Evolutionary conservation across 116 monocot species (phyloP), one percentile per base, ranked within the genome.

Genomic region (Phalaenopsis hybrid): DNA sequence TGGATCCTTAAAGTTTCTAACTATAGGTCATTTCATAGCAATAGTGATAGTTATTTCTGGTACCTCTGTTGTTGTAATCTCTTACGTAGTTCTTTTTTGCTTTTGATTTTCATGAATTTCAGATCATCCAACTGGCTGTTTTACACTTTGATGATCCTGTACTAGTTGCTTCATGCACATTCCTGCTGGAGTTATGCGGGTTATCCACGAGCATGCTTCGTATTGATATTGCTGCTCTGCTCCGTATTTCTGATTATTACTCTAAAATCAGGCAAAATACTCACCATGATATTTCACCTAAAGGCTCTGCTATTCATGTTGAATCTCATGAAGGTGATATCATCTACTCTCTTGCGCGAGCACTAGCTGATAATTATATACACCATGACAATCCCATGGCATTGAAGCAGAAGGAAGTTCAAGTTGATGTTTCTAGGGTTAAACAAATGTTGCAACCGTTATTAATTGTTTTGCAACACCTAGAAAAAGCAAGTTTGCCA

Each of bases 401-500:
- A 51, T 57, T 78, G 72, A 86, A 84, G 55, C 84, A 89, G 52
- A 92, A 85, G 23, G 82, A 81, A 78, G 81, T 57, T 73, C 45
- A 84, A 6, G 52, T 28, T 74, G 77, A 68, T 44, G 50, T 16
- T 78, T 81, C 83, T 52, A 79, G 72, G 57, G 82, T 43, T 34
- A 88, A 85, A 78, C 86, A 85, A 76, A 81, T 88, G 78, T 84
- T 87, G 51, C 67, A 76, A 33, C 78, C 84, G 85, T 86, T 95
- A 11, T 84, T 85, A 79, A 85, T 83, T 85, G 91, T 99, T 49
- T 78, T 99, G 49, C 92, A 92, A 18, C 88, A 92, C 79, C 85
- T 99, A 77, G 99, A 99, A 85, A 95, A 89, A 87, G 92, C 95
- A 84, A 92, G 99, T 81, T 84, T 95, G 79, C 99, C 99, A 17